Conservation (phyloP, 257 asterid species). For the Henckelia pumila region DNA sequence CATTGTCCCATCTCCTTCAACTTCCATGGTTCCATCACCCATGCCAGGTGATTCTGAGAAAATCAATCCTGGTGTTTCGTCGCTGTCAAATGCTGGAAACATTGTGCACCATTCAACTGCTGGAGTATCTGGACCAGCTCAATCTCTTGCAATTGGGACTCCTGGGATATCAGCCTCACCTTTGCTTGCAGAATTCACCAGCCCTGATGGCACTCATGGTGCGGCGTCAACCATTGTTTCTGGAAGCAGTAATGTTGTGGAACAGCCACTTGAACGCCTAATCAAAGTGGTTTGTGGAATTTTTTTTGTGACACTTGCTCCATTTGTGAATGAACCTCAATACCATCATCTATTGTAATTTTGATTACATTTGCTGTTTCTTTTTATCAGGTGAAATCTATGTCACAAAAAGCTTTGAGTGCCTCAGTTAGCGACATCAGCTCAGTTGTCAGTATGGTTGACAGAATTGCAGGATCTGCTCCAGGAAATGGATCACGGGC, state of each 20-base stretch:
- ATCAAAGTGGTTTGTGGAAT: slow-evolving; percentile 58
- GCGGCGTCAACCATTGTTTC: slow-evolving; percentile 57
- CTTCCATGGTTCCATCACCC: slow-evolving; percentile 92
- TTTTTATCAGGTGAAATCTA: slow-evolving; percentile 65
- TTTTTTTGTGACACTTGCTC: slow-evolving; percentile 14
- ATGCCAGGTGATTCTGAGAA: slow-evolving; percentile 88
- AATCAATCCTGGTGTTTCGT: slow-evolving; percentile 52
- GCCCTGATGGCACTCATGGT: slow-evolving; percentile 78
- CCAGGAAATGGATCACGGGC: slow-evolving; percentile 99
- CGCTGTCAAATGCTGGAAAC: slow-evolving; percentile 64
- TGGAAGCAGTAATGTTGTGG: slow-evolving; percentile 56
- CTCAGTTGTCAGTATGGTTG: slow-evolving; percentile 91
- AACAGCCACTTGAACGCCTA: slow-evolving; percentile 81
- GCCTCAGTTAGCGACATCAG: slow-evolving; percentile 81
- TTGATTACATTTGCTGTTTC: slow-evolving; percentile 13
- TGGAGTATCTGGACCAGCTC: slow-evolving; percentile 61
- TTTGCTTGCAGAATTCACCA: slow-evolving; percentile 79
- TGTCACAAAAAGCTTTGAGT: slow-evolving; percentile 61
- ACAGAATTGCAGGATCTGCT: slow-evolving; percentile 97
- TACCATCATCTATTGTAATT: slow-evolving; percentile 2
- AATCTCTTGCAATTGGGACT: slow-evolving; percentile 89
- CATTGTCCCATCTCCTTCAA: slow-evolving; percentile 81
- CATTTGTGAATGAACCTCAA: background rate
- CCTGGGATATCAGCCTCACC: slow-evolving; percentile 99
- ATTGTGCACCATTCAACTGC: slow-evolving; percentile 47